Evolutionary conservation across 1,139 yeast genomes (phyloP).

Genomic region (Scheffersomyces illinoinensis): DNA sequence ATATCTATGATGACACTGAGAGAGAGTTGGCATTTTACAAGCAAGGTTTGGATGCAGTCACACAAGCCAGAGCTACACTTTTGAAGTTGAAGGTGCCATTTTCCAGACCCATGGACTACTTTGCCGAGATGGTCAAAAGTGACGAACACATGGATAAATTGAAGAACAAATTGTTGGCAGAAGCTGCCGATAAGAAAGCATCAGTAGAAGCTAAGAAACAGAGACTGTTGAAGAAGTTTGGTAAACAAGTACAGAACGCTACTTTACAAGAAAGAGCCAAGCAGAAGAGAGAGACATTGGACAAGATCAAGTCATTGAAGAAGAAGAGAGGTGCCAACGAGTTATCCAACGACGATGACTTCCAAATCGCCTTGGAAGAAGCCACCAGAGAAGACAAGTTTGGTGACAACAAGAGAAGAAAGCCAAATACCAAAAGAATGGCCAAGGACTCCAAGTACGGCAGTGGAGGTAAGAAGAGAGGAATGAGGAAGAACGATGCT

Average conservation of each 20-base stretch:
- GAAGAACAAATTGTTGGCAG: conserved; percentile 76
- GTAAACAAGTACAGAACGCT: conserved; percentile 94
- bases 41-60: conserved; percentile 87
- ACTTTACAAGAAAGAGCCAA: conserved; percentile 93
- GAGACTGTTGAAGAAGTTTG: conserved; percentile 93
- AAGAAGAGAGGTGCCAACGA: conserved; percentile 82
- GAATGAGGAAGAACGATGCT: conserved; percentile 72
- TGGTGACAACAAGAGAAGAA: conserved; percentile 43
- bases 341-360: conserved; percentile 59
- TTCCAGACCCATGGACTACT: conserved; percentile 90
- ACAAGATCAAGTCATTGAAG: conserved; percentile 84
- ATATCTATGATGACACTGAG: conserved; percentile 93
- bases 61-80: conserved; percentile 67
- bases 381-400: conserved; percentile 54
- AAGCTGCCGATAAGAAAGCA: conserved; percentile 90
- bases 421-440: conserved; percentile 60
- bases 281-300: conserved; percentile 89
- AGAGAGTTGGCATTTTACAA: conserved; percentile 65
- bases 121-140: conserved; percentile 97
- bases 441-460: conserved; percentile 70
- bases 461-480: conserved; percentile 77
- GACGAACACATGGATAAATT: conserved; percentile 98
- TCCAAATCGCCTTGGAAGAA: conserved; percentile 84
- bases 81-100: conserved; percentile 76
- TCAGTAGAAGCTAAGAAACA: conserved; percentile 93